Evolutionary conservation across 148 eudicot species (phyloP), one percentile per base, ranked within the genome.

Genomic region (Camellia sinensis): DNA sequence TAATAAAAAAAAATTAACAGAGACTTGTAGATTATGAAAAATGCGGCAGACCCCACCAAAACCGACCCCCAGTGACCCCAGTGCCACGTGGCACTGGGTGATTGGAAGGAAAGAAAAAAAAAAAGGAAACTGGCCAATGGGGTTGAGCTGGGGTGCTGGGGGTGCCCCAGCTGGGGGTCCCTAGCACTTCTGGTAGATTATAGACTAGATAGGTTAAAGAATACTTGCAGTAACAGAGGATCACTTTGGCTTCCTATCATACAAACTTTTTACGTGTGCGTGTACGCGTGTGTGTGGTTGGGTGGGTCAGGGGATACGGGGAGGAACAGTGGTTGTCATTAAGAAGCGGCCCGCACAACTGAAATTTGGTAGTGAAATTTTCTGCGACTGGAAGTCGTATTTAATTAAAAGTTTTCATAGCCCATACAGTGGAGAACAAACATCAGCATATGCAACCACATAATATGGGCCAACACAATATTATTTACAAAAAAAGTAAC

Each of bases 371-470:
- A 75, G 69, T 44, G 10, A 62, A 74, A 43, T 12, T 61, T 52
- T n/a, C 57, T 19, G 14, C 7, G 7, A 37, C 67, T 8, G 57
- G 18, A 73, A 74, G 53, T 48, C 0, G 52, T 48, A 7, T 46
- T 4, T 46, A 46, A 46, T 48, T 4, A 48, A 48, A 37, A 54
- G 63, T 15, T 54, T 10, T 52, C 46, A 7, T 54, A 37, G 64
- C 59, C 79, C 74, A 73, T 56, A 67, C 7, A 19, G 75, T 43
- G 75, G 21, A 61, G 60, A 60, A 65, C 6, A 82, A 78, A 44
- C 45, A 41, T 67, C 41, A 46, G 69, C 65, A 79, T 53, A 75
- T 76, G 85, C 75, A 76, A 56, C 78, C 85, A 85, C 79, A 80
- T 60, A 80, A 2, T 46, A 82, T 71, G 71, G 81, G 77, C 83